Percentiles rank a stretch among this genome's conserved stretches.
Conservation (phyloP, 306 rosid genomes). For the Neltuma alba region DNA sequence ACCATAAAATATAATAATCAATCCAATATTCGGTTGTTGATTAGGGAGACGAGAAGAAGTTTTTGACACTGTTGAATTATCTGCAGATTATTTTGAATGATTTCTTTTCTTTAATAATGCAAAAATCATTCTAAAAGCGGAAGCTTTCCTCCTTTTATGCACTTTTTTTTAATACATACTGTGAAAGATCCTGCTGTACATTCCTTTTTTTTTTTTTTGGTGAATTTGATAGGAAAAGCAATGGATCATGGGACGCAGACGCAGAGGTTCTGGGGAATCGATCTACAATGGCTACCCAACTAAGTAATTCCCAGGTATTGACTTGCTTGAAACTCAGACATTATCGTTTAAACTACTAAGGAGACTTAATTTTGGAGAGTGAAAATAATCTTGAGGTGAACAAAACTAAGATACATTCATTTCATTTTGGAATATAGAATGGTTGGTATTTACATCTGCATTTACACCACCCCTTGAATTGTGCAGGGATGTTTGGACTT, state of each 20-base stretch:
- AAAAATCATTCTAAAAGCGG: not conserved
- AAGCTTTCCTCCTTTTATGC: slow-evolving; percentile 7
- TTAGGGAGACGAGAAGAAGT: not conserved
- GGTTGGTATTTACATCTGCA: slow-evolving; percentile 7
- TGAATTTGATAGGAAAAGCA: slow-evolving; percentile 50
- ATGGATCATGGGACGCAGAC: slow-evolving; percentile 39
- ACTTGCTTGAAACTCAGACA: not conserved
- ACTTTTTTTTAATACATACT: not conserved
- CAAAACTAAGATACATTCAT: not conserved
- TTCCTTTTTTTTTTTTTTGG: slow-evolving; percentile 21
- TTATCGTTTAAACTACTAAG: not conserved
- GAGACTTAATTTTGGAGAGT: not conserved
- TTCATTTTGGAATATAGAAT: not conserved
- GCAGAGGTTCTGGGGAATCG: slow-evolving; percentile 47
- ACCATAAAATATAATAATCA: not conserved
- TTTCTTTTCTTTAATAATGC: not conserved
- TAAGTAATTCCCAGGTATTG: slow-evolving; percentile 59
- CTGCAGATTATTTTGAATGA: not conserved
- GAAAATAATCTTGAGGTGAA: not conserved
- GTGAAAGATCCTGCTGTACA: slow-evolving; percentile 25
- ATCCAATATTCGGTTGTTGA: not conserved
- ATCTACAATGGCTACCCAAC: slow-evolving; percentile 64
- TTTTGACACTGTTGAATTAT: not conserved
- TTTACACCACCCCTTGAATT: slow-evolving; percentile 29
- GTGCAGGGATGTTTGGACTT: slow-evolving; percentile 81